Base-by-base conservation (phyloP, 2,329 filamentous ascomycete genomes). In the Xylaria sp. region DNA sequence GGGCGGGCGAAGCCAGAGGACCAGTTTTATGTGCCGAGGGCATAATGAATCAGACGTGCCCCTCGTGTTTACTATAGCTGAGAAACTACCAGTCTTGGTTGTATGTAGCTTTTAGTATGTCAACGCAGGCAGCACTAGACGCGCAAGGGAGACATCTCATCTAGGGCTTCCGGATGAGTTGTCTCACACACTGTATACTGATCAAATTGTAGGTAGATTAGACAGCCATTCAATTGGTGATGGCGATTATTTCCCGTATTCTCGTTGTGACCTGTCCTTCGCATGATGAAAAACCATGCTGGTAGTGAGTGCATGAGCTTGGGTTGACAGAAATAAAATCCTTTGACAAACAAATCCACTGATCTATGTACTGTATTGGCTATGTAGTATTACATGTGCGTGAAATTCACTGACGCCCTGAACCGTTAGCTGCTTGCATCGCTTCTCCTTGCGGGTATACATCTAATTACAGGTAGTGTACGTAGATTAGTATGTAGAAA, bases 21-120 rank as follows among this genome's bases (percentile, higher is more conserved):
- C 58, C 65, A 65, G 56, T 72, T 61, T 65, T 71, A 64, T 65
- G 61, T 68, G 65, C 69, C 64, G 50, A 51, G 54, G 57, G 65
- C 66, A 69, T 69, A 60, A 61, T 64, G 62, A 71, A 69, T 69
- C 61, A 70, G 65, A 67, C 64, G 71, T 74, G 69, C 67, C 69
- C 69, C 65, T 70, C 71, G 66, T 72, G 71, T 72, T 68, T 75
- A 71, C 71, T 67, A 57, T 36, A 42, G 39, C 14, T 47, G 19
- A 19, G 51, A 53, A 45, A 56, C 34, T 57, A 45, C 19, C 24
- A 9, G 27, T 17, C 17, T 42, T 45, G 32, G 61, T 30, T 51
- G 48, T 47, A 34, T 21, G 47, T 60, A 53, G 14, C 45, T 61
- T 58, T 55, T 48, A 24, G 30, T 30, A 12, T 32, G 48, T 42